Evolutionary conservation across 257 asterid genomes (phyloP), one percentile per base, ranked within the genome.

Genomic region (Ophiorrhiza pumila): DNA sequence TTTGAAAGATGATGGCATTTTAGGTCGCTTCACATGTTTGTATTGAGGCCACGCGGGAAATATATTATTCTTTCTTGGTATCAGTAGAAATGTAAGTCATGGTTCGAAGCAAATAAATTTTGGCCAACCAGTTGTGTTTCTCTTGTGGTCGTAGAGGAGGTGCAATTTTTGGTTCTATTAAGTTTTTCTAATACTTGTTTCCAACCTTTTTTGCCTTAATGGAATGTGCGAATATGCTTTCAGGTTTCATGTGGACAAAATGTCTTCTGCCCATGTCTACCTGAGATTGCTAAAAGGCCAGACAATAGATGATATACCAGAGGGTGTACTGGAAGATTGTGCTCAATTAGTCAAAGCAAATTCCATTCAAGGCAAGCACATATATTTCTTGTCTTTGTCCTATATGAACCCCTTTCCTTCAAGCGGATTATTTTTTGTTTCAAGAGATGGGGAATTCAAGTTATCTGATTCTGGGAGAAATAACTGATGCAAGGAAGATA

Each of bases 221-320:
- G 29, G 37, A 41, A 42, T n/a, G 22, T 13, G 23, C 43, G 59
- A 43, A 27, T 7, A 7, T 23, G 20, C 61, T 49, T 80, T 78
- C 77, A 92, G 99, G 98, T 95, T 95, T 80, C 98, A 89, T 81
- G 99, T 95, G 80, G 98, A 95, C 76, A 95, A 95, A 82, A 92
- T 95, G 99, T 95, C 99, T 31, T 95, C 98, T 4, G 99, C 99
- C 65, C 99, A 95, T 74, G 99, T 92, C 59, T 95, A 95, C 80
- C 83, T 95, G 83, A 92, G 99, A 81, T 70, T 95, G 90, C 85
- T 83, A 37, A 95, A 84, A 85, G 96, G 94, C 72, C 98, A 88
- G 84, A 84, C 89, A 0, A 72, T 90, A 65, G 99, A 95, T 70
- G 91, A 90, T 77, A 89, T 95, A 81, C 81, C 97, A 29, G 99